Conservation (phyloP, 495 filamentous ascomycete genomes). For the Aspergillus heteromorphus region DNA sequence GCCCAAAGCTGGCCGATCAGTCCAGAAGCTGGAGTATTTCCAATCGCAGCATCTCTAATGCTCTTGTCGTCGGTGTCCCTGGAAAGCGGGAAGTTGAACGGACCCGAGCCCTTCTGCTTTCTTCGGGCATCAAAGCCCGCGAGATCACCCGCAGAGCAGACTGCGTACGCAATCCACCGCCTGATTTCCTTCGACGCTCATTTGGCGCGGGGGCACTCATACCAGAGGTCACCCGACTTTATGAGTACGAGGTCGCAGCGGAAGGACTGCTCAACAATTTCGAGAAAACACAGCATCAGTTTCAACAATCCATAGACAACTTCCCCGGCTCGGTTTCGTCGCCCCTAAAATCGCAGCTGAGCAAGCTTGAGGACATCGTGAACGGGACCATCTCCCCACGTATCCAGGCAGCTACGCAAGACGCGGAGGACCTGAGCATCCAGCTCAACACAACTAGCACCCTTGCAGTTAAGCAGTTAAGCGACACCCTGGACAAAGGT, state of each 20-base stretch:
- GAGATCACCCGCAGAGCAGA: conserved; percentile 66
- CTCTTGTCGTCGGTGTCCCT: conserved; percentile 29
- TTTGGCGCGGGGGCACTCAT: conserved; percentile 24
- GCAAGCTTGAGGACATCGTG: conserved; percentile 45
- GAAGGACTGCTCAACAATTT: conserved; percentile 54
- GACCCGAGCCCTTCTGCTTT: conserved; percentile 66
- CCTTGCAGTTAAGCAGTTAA: conserved; percentile 68
- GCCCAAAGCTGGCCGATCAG: conserved; percentile 21
- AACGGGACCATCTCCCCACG: conserved; percentile 55
- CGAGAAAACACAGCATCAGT: conserved; percentile 45
- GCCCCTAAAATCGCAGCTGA: conserved; percentile 42
- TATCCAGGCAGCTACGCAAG: conserved; percentile 61
- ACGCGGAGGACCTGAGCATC: conserved; percentile 67
- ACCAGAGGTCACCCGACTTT: conserved; percentile 48
- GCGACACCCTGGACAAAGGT: conserved; percentile 66
- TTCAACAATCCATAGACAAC: conserved; percentile 49
- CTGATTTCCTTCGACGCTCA: conserved; percentile 33
- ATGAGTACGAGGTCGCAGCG: conserved; percentile 67
- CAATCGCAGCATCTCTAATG: conserved; percentile 44
- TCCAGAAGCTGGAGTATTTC: conserved; percentile 63
- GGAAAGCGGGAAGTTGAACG: conserved; percentile 67
- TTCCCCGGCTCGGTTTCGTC: conserved; percentile 44
- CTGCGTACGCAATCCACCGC: conserved; percentile 35
- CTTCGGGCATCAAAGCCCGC: conserved; percentile 78
- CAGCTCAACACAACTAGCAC: conserved; percentile 70